Conservation (phyloP, 2,329 filamentous ascomycete species). For the Diaporthe nobilis region DNA sequence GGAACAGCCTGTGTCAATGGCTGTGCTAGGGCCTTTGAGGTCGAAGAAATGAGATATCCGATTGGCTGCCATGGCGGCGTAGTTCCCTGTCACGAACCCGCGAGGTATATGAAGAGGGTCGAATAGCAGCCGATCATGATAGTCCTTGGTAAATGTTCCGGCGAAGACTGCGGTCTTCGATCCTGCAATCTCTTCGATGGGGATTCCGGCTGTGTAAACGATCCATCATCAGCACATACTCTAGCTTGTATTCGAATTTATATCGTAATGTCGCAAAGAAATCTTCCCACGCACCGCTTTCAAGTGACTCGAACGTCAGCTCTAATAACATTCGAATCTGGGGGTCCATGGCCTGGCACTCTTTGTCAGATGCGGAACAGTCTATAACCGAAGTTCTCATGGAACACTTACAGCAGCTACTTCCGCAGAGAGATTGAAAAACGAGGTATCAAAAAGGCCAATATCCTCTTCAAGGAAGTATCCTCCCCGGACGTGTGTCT, state of each 20-base stretch:
- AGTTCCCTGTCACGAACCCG: slow-evolving; percentile 53
- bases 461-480: slow-evolving; percentile 49
- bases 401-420: slow-evolving; percentile 44
- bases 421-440: slow-evolving; percentile 49
- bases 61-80: slow-evolving; percentile 54
- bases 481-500: slow-evolving; percentile 40
- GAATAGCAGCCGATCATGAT: slow-evolving; percentile 45
- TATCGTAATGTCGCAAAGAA: neutral
- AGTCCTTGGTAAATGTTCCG: slow-evolving; percentile 51
- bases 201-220: neutral
- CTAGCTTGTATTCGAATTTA: neutral
- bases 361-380: neutral
- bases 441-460: slow-evolving; percentile 49
- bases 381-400: rapidly evolving
- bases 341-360: slow-evolving; percentile 49
- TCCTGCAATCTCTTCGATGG: slow-evolving; percentile 46
- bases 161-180: slow-evolving; percentile 53
- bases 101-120: slow-evolving; percentile 46
- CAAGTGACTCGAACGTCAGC: slow-evolving; percentile 48
- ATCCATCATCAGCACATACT: no score
- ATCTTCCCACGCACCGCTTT: slow-evolving; percentile 46
- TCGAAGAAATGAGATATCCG: slow-evolving; percentile 58
- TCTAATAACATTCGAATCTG: slow-evolving; percentile 52
- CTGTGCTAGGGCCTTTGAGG: slow-evolving; percentile 57
- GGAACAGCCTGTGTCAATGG: slow-evolving; percentile 62